Base-by-base conservation (phyloP, 495 filamentous ascomycete species). In the Neurospora terricola region DNA sequence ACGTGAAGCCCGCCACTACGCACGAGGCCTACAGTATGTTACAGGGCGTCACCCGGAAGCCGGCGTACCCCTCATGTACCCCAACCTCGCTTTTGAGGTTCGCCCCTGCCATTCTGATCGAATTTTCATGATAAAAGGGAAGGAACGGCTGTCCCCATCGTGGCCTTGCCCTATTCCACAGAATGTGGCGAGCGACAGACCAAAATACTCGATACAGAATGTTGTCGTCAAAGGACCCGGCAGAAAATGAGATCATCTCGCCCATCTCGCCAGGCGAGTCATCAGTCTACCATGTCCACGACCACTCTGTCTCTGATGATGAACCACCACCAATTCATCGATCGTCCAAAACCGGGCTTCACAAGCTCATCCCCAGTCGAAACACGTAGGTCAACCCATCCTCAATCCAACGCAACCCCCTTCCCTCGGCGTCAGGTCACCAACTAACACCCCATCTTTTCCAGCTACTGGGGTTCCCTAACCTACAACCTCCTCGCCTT, bases 401-500 rank as follows among this genome's bases (percentile, higher is more conserved):
- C 10, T 11, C 21, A 48, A 43, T 43, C 40, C n/a, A 45, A 34
- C 30, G 30, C 30, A 34, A 21, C n/a, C 43, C 4, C 8, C 43
- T 5, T 21, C n/a, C 8, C 43, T 21, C 48, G 4, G 21, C 21
- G 10, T 62, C 34, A 34, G 30, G 30, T 5, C 11, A 30, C 54
- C 27, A 16, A 16, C 54, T 30, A 62, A 30, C 11, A 14, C 23
- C 4, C 23, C 43, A 11, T 0, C 7, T 59, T 7, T 14, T 1
- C 2, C 12, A 62, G 83, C 38, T 93, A 89, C 76, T 72, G 74
- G 10, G 89, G 90, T 7, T 85, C 90, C 4, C 78, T 92, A 3
- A 69, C 88, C 12, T 90, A 91, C 82, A 93, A 94, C 76, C 34
- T 90, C 34, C 82, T 79, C 48, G 85, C 90, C 7, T 93, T 93